Evolutionary conservation across 2,329 filamentous ascomycete genomes (phyloP).

Genomic region (Xylaria sp.): DNA sequence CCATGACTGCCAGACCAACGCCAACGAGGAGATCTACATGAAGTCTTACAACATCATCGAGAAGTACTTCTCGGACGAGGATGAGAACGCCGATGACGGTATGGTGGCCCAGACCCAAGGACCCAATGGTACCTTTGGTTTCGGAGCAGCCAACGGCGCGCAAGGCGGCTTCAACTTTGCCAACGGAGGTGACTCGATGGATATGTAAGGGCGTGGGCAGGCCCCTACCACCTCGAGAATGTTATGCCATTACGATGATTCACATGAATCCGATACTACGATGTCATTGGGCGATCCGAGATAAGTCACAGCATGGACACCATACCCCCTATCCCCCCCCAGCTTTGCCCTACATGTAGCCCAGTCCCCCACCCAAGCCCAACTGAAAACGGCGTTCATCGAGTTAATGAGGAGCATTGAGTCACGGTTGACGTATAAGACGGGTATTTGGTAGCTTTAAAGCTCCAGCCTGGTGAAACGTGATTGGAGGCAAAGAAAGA

Average conservation of each 20-base stretch:
- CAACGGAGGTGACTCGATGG: constrained; percentile 67
- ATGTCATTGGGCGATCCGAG: constrained; percentile 24
- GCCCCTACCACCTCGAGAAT: constrained; percentile 9
- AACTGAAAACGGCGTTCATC: constrained; percentile 38
- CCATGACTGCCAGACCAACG: constrained; percentile 99
- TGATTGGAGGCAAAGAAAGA: constrained; percentile 31
- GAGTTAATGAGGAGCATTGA: constrained; percentile 40
- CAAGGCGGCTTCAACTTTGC: constrained; percentile 90
- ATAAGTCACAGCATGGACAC: constrained; percentile 32
- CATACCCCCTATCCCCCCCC: constrained; percentile 25
- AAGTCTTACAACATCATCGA: constrained; percentile 99
- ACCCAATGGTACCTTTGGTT: constrained; percentile 75
- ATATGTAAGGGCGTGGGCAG: constrained; percentile 54
- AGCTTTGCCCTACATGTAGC: constrained; percentile 38
- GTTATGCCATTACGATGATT: constrained; percentile 6
- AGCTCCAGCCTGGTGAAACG: constrained; percentile 58
- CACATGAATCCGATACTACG: constrained; percentile 22
- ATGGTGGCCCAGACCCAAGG: constrained; percentile 72
- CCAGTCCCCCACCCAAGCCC: constrained; percentile 33
- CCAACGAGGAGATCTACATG: constrained; percentile 99
- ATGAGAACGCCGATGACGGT: constrained; percentile 84
- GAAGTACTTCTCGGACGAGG: constrained; percentile 99
- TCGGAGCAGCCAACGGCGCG: constrained; percentile 65
- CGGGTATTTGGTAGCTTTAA: constrained; percentile 63
- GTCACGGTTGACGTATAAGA: constrained; percentile 33